A percentile compares a stretch with the other conserved stretches of the same genome.
Conservation (phyloP, 2,329 filamentous ascomycete genomes). For the Colletotrichum higginsianum region DNA sequence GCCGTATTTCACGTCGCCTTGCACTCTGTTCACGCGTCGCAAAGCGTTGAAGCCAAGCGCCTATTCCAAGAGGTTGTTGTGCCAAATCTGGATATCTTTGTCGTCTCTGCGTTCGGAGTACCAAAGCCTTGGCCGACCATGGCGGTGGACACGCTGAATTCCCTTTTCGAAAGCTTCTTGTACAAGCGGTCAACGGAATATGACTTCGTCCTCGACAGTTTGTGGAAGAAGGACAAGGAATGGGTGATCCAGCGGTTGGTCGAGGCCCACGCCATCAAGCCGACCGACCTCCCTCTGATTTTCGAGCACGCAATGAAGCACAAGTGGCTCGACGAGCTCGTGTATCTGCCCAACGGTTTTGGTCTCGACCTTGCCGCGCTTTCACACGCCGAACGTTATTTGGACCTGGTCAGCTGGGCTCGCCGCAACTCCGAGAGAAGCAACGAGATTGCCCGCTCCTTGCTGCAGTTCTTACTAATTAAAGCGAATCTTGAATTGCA, state of each 20-base stretch:
- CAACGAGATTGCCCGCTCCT: conserved; percentile 76
- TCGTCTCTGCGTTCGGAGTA: conserved; percentile 83
- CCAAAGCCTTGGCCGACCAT: conserved; percentile 83
- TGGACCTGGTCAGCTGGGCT: conserved; percentile 87
- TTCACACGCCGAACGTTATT: conserved; percentile 84
- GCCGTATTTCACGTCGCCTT: conserved; percentile 77
- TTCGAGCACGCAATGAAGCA: conserved; percentile 81
- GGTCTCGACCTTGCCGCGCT: conserved; percentile 89
- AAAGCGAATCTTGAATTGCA: conserved; percentile 87
- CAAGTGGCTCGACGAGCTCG: conserved; percentile 86
- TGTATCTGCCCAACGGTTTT: conserved; percentile 85
- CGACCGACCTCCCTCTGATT: conserved; percentile 59
- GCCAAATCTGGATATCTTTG: conserved; percentile 83
- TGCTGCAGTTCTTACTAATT: conserved; percentile 86
- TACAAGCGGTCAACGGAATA: conserved; percentile 83
- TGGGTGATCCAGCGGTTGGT: conserved; percentile 89
- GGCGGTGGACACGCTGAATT: conserved; percentile 81
- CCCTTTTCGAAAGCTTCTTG: conserved; percentile 87
- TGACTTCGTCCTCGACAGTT: conserved; percentile 89
- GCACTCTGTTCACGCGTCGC: conserved; percentile 72
- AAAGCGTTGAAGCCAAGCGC: conserved; percentile 74
- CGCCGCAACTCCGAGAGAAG: conserved; percentile 77
- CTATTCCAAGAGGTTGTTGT: conserved; percentile 78
- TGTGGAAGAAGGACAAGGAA: conserved; percentile 91
- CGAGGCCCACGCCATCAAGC: conserved; percentile 82